Base-by-base conservation (phyloP, 345 rosid genomes). In the Citrus australasica region DNA sequence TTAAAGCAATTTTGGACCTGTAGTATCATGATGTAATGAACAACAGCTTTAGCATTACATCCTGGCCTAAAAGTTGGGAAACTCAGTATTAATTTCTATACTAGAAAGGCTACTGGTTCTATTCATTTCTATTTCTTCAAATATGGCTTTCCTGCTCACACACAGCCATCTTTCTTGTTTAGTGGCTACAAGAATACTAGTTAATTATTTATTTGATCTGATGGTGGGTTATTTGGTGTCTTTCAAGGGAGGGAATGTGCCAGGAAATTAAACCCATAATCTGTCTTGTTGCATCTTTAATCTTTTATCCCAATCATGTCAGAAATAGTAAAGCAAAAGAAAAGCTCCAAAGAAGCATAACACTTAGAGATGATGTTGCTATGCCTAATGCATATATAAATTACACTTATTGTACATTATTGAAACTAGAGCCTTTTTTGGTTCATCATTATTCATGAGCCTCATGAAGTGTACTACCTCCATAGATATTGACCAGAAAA, bases 1-100 rank as follows among this genome's bases (percentile, higher is more conserved):
- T 76, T 88, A 81, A 87, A 92, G 79, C 87, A 78, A 80, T 86
- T 85, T 55, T 82, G 85, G 21, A 84, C 88, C 95, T 94, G 90
- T 81, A 81, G 27, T 80, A 59, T 40, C 5, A 76, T 40, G 17
- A 73, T 22, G 67, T 9, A 46, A 33, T 27, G 24, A 59, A 35
- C 13, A 38, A 68, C 71, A 66, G 71, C 67, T 74, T 67, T n/a
- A 76, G 68, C 10, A 67, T 56, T n/a, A 32, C 40, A 61, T 73
- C 71, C 37, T 10, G 32, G 37, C 25, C 64, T 19, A 9, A 32
- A 33, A 48, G 9, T 25, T 13, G 17, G 16, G n/a, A 48, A 17
- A 48, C 27, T 16, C 1, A n/a, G 62, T 48, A 66, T 6, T 48
- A 24, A 32, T 66, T 24, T 28, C 13, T 37, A 22, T 2, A 2